Evolutionary conservation across 169 alveolate species (phyloP), one percentile per base, ranked within the genome.

Genomic region (Plasmodium berghei): DNA sequence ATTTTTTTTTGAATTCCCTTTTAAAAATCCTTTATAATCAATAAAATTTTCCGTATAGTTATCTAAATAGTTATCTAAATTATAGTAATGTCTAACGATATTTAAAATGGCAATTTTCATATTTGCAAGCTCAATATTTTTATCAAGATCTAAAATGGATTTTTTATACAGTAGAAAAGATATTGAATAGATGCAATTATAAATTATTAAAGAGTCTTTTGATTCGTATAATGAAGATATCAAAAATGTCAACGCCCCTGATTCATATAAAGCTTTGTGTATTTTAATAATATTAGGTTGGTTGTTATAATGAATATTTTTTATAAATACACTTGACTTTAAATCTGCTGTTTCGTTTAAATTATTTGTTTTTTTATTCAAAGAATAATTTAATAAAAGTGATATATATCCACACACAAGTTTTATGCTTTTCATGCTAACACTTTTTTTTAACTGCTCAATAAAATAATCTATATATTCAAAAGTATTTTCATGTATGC

Each of bases 31-130:
- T 58, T 86, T 86, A 61, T 86, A 86, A 48, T 86, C 91, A 70
- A 86, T 86, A 70, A 86, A 86, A 71, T 86, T 86, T 72, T 86
- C 91, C 24, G 91, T 86, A 54, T 86, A 86, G 9, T 69, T 86
- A 58, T 86, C 91, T 66, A 86, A 70, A 72, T 86, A 86, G n/a
- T 20, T 86, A 54, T 86, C 91, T 71, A 86, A 86, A 86, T 86
- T 86, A 56, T 86, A 86, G 62, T 86, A 86, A 42, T 86, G 86
- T 45, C 91, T 69, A 70, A 86, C 91, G 59, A 86, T 86, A 63
- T 86, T 86, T 71, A 86, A 71, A 86, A 86, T 86, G 42, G 91
- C 91, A 70, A 86, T 86, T 86, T 86, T 86, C 91, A 86, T 86
- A 46, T 86, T 86, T 24, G 91, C 70, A 26, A 86, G 87, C 58